A percentile compares a stretch with the other conserved stretches of the same genome.
These are phyloP conservation scores for Phylloporus sp. DNA, from an alignment of 768 basidiomycete genomes.

Conservation along the genomic window DNA sequence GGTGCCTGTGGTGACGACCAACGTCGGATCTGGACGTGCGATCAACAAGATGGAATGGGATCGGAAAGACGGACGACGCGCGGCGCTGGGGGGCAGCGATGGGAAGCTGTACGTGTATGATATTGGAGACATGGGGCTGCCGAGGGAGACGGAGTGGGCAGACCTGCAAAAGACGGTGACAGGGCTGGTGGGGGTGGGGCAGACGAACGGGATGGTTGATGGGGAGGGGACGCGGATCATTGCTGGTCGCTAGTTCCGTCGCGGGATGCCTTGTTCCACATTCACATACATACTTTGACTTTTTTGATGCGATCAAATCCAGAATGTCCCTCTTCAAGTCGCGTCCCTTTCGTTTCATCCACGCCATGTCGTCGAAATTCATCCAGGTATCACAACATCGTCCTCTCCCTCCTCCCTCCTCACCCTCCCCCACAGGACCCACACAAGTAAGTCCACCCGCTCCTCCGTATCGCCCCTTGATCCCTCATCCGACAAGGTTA, in stretches of 20 bases:
- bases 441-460: conserved; percentile 40
- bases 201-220: conserved; percentile 33
- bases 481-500: conserved; percentile 35
- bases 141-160: conserved; percentile 89
- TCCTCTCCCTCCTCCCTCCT: background rate
- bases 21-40: conserved; percentile 71
- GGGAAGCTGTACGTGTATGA: conserved; percentile 93
- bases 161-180: conserved; percentile 86
- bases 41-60: conserved; percentile 98
- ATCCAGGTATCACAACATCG: conserved; percentile 11
- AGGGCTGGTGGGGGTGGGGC: conserved; percentile 54
- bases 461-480: too few species aligned
- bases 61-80: conserved; percentile 83
- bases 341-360: background rate
- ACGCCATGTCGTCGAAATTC: conserved; percentile 20
- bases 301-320: background rate
- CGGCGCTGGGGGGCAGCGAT: conserved; percentile 86
- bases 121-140: conserved; percentile 84
- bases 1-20: conserved; percentile 90
- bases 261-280: conserved; percentile 14
- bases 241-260: conserved; percentile 31
- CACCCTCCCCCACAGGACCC: conserved; percentile 31
- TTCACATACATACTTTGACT: too few species aligned
- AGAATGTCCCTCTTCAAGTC: conserved; percentile 5
- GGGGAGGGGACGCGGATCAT: conserved; percentile 29